Base-by-base conservation (phyloP, 768 basidiomycete genomes). In the Psilocybe sp. region DNA sequence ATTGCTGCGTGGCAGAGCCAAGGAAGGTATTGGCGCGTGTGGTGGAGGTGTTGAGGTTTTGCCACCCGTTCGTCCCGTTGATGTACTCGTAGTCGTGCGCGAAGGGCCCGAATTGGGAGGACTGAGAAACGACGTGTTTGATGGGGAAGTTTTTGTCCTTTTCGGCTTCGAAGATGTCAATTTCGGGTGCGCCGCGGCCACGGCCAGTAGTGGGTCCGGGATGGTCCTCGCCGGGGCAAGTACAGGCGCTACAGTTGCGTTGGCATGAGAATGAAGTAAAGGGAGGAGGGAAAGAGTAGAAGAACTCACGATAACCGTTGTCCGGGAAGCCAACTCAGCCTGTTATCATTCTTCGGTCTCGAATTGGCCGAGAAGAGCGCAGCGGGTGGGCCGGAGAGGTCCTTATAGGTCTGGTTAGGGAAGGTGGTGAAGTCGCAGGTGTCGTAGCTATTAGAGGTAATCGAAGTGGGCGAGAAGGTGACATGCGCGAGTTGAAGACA, bases 111-210 rank as follows among this genome's bases (percentile, higher is more conserved):
- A 87, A 82, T 63, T 90, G 89, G 16, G 78, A 81, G 1, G 79
- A 82, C 67, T 90, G 89, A n/a, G 87, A 89, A 7, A 83, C 83
- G 44, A 79, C 76, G 50, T 78, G 79, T 16, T 78, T 86, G 1
- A 57, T 40, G 11, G 53, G 49, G 49, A 54, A 47, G 40, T 62
- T 60, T 52, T 86, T 85, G 70, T 84, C 79, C 60, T 74, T 76
- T 62, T 89, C 84, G 0, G 84, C 86, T 66, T 93, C 89, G 51
- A 92, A 74, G 50, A 92, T 74, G 64, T 92, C 90, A 60, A 93
- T 90, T 66, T 93, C 89, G 3, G 89, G 89, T 0, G 87, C 82
- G 4, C 84, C 84, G 42, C 90, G 83, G 10, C 90, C 89, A 32
- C 68, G 60, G 13, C 52, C 59, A 40, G 60, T 51, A 14, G 55